Evolutionary conservation across 2,329 filamentous ascomycete genomes (phyloP).

Genomic region (Tolypocladium pustulatum): DNA sequence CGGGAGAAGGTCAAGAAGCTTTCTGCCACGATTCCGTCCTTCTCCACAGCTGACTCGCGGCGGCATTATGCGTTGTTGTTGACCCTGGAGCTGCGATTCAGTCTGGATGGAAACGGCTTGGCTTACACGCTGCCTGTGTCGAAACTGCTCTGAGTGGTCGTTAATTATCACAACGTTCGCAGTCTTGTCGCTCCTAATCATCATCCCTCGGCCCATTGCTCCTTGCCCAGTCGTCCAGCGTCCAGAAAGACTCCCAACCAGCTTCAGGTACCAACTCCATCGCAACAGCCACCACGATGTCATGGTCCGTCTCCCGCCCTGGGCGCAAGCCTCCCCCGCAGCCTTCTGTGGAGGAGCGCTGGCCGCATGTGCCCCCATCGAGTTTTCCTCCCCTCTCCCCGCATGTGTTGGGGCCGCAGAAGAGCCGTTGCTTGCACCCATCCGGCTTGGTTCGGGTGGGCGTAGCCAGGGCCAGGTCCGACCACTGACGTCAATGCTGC

Average conservation of each 20-base stretch:
- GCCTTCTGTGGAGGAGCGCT: neutral
- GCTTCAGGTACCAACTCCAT: neutral
- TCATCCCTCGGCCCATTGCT: too few relatives aligned
- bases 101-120: neutral
- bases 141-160: too few relatives aligned
- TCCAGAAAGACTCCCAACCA: neutral
- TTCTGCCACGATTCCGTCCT: neutral
- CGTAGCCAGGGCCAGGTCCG: neutral
- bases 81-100: too few relatives aligned
- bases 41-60: neutral
- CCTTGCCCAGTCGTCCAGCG: neutral
- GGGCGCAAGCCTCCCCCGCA: neutral
- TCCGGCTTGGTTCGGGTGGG: neutral
- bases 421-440: neutral
- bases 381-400: neutral
- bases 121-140: neutral
- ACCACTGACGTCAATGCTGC: neutral
- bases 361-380: neutral
- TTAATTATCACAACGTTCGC: too few relatives aligned
- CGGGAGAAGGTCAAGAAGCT: neutral
- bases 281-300: neutral
- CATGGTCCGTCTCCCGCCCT: neutral
- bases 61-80: neutral
- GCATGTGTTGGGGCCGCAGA: neutral
- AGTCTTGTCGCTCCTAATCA: too few relatives aligned